Conservation (phyloP, 2,329 filamentous ascomycete genomes). For the Paraconiothyrium brasiliense region DNA sequence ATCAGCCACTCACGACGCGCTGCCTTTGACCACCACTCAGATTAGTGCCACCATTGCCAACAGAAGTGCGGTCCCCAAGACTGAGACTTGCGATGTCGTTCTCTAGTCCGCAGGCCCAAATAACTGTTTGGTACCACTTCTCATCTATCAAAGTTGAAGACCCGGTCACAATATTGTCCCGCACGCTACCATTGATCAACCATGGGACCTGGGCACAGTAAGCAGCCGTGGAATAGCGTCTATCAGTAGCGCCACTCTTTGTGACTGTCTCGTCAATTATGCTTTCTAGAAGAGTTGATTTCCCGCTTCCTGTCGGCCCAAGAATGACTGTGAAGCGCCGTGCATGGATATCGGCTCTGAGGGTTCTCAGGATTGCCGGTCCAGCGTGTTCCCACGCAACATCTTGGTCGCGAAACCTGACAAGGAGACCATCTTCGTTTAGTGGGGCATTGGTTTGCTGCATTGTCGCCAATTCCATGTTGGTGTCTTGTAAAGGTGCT, state of each 20-base stretch:
- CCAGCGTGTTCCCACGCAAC: constrained; percentile 17
- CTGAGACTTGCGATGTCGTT: constrained; percentile 6
- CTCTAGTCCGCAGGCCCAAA: constrained; percentile 13
- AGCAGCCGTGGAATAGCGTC: constrained; percentile 10
- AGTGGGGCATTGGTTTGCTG: neutral
- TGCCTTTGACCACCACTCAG: constrained; percentile 59
- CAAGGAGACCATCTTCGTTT: constrained; percentile 8
- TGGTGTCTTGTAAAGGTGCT: constrained; percentile 7
- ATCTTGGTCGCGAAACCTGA: constrained; percentile 15
- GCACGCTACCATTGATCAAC: constrained; percentile 15
- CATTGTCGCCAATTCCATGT: constrained; percentile 11
- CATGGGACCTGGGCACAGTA: constrained; percentile 19
- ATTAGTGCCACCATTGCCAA: constrained; percentile 38
- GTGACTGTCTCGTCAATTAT: constrained; percentile 14
- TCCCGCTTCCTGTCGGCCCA: constrained; percentile 16
- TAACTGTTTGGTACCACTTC: constrained; percentile 14
- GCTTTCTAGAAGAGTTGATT: constrained; percentile 16
- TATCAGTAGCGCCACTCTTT: constrained; percentile 1
- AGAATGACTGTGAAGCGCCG: constrained; percentile 14
- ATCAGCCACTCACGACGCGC: constrained; percentile 42
- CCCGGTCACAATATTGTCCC: constrained; percentile 16
- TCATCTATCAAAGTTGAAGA: neutral
- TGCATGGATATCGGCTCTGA: constrained; percentile 6
- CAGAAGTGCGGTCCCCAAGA: constrained; percentile 9
- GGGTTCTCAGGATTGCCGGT: constrained; percentile 12